Evolutionary conservation across 2,329 filamentous ascomycete genomes (phyloP).

Genomic region (Orbilia ellipsospora): DNA sequence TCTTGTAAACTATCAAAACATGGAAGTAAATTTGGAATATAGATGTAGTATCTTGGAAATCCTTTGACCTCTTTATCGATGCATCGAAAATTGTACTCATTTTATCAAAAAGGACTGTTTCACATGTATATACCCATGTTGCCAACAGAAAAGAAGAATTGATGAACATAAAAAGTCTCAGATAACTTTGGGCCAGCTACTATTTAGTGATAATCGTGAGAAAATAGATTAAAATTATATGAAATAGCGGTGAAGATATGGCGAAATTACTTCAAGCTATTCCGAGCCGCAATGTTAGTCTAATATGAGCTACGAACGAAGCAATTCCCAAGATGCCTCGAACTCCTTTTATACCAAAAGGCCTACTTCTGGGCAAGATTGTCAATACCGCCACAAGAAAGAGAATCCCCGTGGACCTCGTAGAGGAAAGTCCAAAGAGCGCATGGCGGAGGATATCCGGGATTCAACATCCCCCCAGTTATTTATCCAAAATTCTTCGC

Average conservation of each 20-base stretch:
- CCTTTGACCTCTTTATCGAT: background rate
- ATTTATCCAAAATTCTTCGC: constrained; percentile 31
- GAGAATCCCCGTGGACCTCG: constrained; percentile 27
- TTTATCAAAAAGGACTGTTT: constrained; percentile 35
- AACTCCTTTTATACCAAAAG: constrained; percentile 34
- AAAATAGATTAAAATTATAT: constrained; percentile 39
- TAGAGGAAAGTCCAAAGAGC: constrained; percentile 33
- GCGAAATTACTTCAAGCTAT: constrained; percentile 37
- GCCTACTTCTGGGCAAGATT: constrained; percentile 30
- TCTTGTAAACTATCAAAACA: background rate
- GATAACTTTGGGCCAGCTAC: constrained; percentile 31
- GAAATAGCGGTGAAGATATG: constrained; percentile 36
- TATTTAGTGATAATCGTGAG: constrained; percentile 41
- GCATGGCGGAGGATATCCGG: constrained; percentile 31
- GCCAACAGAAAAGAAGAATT: constrained; percentile 26
- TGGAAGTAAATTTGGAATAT: background rate
- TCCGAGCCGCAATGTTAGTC: constrained; percentile 37
- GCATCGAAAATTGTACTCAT: constrained; percentile 23
- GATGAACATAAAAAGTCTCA: constrained; percentile 34
- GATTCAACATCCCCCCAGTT: constrained; percentile 32
- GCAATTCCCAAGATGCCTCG: constrained; percentile 42
- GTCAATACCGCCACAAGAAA: constrained; percentile 36
- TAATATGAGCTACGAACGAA: constrained; percentile 39
- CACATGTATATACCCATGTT: constrained; percentile 35
- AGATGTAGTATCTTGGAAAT: background rate